phyloP scores from a whole-genome alignment of 2,329 filamentous ascomycete genomes.

The Beauveria medogensis region DNA sequence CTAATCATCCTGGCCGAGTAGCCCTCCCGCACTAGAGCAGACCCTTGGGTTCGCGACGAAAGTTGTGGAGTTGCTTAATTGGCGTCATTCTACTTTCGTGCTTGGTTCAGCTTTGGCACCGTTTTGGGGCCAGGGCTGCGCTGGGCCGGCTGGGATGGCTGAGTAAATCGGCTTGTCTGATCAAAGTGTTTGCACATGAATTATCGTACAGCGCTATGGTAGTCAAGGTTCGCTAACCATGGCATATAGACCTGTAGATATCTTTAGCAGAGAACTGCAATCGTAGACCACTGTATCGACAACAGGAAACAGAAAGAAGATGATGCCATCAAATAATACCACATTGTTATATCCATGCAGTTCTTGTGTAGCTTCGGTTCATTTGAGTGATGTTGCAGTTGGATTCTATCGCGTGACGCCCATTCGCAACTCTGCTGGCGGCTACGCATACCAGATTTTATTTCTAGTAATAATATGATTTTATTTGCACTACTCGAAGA shows the following conservation, averaged over 20 bases:
- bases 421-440: too few relatives aligned
- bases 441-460: too few relatives aligned
- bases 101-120: constrained; percentile 35
- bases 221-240: constrained; percentile 1
- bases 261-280: not conserved
- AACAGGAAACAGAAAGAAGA: not conserved
- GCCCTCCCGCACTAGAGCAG: constrained; percentile 63
- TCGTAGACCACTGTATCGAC: not conserved
- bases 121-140: constrained; percentile 42
- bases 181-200: constrained; percentile 14
- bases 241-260: not conserved
- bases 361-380: too few relatives aligned
- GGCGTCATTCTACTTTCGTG: constrained; percentile 56
- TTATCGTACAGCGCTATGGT: not conserved
- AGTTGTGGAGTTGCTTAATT: constrained; percentile 63
- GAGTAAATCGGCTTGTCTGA: constrained; percentile 66
- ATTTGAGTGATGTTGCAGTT: too few relatives aligned
- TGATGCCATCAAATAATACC: not conserved
- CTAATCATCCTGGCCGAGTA: constrained; percentile 58
- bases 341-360: not conserved
- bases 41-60: constrained; percentile 43
- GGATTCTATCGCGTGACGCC: too few relatives aligned
- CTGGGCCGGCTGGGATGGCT: constrained; percentile 53
- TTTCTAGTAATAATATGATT: too few relatives aligned
- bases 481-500: too few relatives aligned